These are phyloP conservation scores for Cucumis hystrix DNA, from an alignment of 306 rosid genomes.

Conservation along the genomic window DNA sequence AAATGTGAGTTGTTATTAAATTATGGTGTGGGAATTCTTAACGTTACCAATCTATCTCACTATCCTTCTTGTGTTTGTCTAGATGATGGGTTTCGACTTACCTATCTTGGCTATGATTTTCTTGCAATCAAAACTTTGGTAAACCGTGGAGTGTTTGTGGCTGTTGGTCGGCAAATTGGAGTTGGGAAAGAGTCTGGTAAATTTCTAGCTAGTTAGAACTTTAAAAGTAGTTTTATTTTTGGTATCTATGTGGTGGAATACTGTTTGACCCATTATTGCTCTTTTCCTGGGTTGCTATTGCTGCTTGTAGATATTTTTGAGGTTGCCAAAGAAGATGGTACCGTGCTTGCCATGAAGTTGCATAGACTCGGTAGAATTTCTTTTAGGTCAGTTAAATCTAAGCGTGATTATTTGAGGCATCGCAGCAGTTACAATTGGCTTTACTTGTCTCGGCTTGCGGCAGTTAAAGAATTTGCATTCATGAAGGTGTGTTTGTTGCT, in stretches of 20 bases:
- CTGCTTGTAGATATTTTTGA: conserved; percentile 60
- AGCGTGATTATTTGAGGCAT: conserved; percentile 89
- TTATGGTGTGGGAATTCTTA: neutral
- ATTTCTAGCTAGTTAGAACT: neutral
- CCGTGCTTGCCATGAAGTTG: conserved; percentile 66
- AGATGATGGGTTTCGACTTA: conserved; percentile 94
- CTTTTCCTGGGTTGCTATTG: neutral
- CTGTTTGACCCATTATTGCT: neutral
- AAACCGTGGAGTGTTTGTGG: conserved; percentile 65
- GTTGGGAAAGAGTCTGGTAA: conserved; percentile 96
- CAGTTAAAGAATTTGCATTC: conserved; percentile 80
- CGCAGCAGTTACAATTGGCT: conserved; percentile 86
- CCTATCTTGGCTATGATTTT: conserved; percentile 94
- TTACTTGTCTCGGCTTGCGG: conserved; percentile 89
- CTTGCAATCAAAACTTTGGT: conserved; percentile 90
- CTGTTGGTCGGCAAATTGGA: conserved; percentile 93
- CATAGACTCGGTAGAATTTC: conserved; percentile 90
- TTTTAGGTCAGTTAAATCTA: conserved; percentile 83
- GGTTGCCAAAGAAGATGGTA: conserved; percentile 87
- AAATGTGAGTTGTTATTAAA: conserved; percentile 42
- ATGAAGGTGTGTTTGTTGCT: conserved; percentile 51
- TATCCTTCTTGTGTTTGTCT: conserved; percentile 12
- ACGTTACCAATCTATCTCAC: neutral
- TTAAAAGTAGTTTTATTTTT: neutral
- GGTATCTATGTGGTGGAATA: neutral